Conservation (phyloP, 1,284 basidiomycete genomes). For the Ustilago nuda region DNA sequence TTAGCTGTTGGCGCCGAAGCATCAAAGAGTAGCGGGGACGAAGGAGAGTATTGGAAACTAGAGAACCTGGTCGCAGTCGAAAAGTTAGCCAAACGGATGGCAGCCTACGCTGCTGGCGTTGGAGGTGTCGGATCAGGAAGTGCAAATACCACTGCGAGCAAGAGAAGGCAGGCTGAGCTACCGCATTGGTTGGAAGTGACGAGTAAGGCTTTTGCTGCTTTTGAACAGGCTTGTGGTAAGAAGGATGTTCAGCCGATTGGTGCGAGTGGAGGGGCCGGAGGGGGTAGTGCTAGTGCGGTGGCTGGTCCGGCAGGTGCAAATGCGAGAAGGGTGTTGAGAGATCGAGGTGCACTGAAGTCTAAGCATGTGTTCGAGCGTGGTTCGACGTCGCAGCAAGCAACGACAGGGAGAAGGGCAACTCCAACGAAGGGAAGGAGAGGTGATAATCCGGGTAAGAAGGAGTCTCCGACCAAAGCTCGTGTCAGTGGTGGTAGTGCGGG, state of each 20-base stretch:
- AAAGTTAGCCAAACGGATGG: slow-evolving; percentile 58
- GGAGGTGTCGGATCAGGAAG: slow-evolving; percentile 1
- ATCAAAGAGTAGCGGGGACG: neutral
- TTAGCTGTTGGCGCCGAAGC: slow-evolving; percentile 13
- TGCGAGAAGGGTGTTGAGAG: slow-evolving; percentile 28
- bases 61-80: slow-evolving; percentile 56
- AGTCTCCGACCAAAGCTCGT: slow-evolving; percentile 20
- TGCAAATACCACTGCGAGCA: slow-evolving; percentile 38
- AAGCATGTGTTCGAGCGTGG: slow-evolving; percentile 8
- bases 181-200: slow-evolving; percentile 51
- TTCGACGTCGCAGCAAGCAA: slow-evolving; percentile 2
- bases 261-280: neutral
- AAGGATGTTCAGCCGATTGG: slow-evolving; percentile 21
- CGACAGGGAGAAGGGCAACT: slow-evolving; percentile 14
- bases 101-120: slow-evolving; percentile 36
- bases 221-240: slow-evolving; percentile 55
- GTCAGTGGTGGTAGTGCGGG: neutral
- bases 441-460: slow-evolving; percentile 22
- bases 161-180: slow-evolving; percentile 40
- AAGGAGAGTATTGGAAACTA: slow-evolving; percentile 49
- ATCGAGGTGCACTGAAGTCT: slow-evolving; percentile 17
- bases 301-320: slow-evolving; percentile 14
- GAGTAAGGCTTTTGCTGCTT: slow-evolving; percentile 54
- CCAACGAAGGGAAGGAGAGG: slow-evolving; percentile 13
- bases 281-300: slow-evolving; percentile 4